A percentile compares a stretch with the other conserved stretches of the same genome.
These are phyloP conservation scores for Cercophora sp. DNA, from an alignment of 495 filamentous ascomycete species.

Conservation along the genomic window DNA sequence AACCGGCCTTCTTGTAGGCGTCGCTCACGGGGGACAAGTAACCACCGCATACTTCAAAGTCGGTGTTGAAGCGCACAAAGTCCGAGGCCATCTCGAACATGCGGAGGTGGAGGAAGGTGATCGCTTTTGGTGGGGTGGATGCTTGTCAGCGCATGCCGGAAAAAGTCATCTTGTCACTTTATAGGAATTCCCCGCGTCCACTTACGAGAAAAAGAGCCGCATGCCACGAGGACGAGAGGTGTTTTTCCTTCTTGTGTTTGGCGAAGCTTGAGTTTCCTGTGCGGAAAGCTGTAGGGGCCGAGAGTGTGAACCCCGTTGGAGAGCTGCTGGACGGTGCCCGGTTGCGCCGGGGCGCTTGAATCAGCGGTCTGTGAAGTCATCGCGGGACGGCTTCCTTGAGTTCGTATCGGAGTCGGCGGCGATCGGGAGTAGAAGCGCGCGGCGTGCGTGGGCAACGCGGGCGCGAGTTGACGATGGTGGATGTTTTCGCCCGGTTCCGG, in stretches of 20 bases:
- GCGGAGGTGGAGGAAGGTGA: slow-evolving; percentile 83
- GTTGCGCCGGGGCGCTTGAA: slow-evolving; percentile 6
- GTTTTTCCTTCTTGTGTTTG: slow-evolving; percentile 67
- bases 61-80: slow-evolving; percentile 71
- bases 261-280: slow-evolving; percentile 61
- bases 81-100: slow-evolving; percentile 93
- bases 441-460: too few species aligned
- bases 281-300: slow-evolving; percentile 68
- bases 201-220: slow-evolving; percentile 72
- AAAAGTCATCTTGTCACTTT: too few species aligned
- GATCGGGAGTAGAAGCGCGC: too few species aligned
- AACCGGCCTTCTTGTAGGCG: slow-evolving; percentile 85
- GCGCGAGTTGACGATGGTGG: too few species aligned
- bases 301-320: slow-evolving; percentile 26
- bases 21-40: slow-evolving; percentile 65
- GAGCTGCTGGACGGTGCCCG: background rate
- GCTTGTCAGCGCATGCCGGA: too few species aligned
- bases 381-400: background rate
- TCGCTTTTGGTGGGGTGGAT: slow-evolving; percentile 48
- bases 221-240: slow-evolving; percentile 80
- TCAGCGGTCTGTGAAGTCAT: background rate
- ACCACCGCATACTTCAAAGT: slow-evolving; percentile 81
- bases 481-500: too few species aligned
- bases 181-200: too few species aligned
- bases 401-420: too few species aligned